Conservation (phyloP, 371 early-diverging fungal genomes). For the Apophysomyces ossiformis region DNA sequence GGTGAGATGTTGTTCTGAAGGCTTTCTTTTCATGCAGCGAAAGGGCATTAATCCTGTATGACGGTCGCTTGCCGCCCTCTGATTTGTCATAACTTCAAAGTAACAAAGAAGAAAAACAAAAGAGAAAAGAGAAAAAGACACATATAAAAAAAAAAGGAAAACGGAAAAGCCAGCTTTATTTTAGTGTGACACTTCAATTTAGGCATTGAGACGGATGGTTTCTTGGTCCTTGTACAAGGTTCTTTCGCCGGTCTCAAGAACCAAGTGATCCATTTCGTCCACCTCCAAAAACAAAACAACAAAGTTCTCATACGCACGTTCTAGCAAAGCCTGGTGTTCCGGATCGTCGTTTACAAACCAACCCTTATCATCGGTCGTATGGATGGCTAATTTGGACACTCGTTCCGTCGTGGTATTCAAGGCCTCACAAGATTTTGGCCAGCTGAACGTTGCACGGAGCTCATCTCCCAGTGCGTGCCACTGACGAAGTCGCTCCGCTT, state of each 20-base stretch:
- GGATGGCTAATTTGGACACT: constrained; percentile 13
- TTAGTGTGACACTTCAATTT: constrained; percentile 5
- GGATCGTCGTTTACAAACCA: constrained; percentile 20
- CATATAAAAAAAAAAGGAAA: neutral
- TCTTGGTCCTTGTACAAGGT: constrained; percentile 12
- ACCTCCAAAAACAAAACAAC: constrained; percentile 34
- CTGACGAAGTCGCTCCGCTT: constrained; percentile 34
- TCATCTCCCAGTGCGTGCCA: constrained; percentile 30
- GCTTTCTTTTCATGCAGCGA: constrained; percentile 7
- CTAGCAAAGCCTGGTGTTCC: constrained; percentile 21
- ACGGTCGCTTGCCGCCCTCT: neutral
- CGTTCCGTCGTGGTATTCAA: constrained; percentile 1
- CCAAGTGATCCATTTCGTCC: constrained; percentile 29
- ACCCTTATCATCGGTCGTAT: constrained; percentile 18
- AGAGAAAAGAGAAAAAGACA: constrained; percentile 6
- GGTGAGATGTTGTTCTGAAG: constrained; percentile 23
- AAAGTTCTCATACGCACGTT: constrained; percentile 37
- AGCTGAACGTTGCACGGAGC: constrained; percentile 32
- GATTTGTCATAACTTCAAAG: too few relatives aligned
- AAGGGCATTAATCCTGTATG: neutral
- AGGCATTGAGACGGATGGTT: constrained; percentile 1
- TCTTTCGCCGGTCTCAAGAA: constrained; percentile 17
- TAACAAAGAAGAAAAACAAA: constrained; percentile 1
- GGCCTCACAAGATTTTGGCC: neutral
- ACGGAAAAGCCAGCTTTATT: constrained; percentile 10